Evolutionary conservation across 2,329 filamentous ascomycete genomes (phyloP).

Genomic region (Penicillium psychrosexuale): DNA sequence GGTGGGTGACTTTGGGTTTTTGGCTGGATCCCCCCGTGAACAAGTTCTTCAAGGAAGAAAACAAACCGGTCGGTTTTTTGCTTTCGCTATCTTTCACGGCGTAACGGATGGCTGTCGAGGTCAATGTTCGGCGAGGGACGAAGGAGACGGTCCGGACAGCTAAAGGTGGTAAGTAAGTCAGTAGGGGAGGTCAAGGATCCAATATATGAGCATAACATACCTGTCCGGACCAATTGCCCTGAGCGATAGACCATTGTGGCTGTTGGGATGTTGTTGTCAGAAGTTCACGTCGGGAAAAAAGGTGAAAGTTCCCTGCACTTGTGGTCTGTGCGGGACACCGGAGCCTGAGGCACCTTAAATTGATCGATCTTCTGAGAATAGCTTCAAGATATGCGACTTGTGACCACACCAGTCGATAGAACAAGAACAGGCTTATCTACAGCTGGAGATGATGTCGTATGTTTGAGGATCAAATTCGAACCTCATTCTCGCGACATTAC

Average conservation of each 20-base stretch:
- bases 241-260: conserved; percentile 40
- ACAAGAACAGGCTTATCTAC: not conserved
- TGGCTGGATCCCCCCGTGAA: conserved; percentile 28
- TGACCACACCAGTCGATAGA: not conserved
- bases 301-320: conserved; percentile 25
- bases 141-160: conserved; percentile 34
- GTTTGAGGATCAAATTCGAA: not conserved
- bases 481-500: not conserved
- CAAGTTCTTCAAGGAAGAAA: conserved; percentile 37
- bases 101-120: conserved; percentile 30
- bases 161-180: not conserved
- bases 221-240: conserved; percentile 39
- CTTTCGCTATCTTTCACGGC: conserved; percentile 28
- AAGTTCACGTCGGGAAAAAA: conserved; percentile 30
- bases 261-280: conserved; percentile 28
- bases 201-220: conserved; percentile 22
- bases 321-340: conserved; percentile 20
- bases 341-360: conserved; percentile 15
- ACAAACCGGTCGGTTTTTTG: conserved; percentile 21
- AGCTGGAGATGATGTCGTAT: not conserved
- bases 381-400: conserved; percentile 6
- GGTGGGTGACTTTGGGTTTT: conserved; percentile 31
- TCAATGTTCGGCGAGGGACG: conserved; percentile 38
- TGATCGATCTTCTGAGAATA: conserved; percentile 20
- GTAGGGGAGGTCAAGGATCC: not conserved